phyloP scores from a whole-genome alignment of 495 filamentous ascomycete species.

The Ramalina intermedia region DNA sequence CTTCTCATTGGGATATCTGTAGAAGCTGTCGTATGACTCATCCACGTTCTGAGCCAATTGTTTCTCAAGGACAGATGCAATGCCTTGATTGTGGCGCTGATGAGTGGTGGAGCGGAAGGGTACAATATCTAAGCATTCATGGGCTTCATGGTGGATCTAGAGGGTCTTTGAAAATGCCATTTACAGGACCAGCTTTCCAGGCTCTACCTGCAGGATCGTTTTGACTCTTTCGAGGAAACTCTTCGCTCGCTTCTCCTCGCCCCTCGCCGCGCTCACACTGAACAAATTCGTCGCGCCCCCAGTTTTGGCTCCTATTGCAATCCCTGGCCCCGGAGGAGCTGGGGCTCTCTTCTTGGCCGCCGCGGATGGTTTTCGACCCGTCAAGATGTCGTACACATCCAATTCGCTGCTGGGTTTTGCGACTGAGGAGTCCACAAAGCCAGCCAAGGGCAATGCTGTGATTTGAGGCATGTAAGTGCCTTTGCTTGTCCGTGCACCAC shows the following conservation, averaged over 20 bases:
- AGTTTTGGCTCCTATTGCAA: constrained; percentile 19
- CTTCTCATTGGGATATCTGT: too few species aligned
- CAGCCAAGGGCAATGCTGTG: constrained; percentile 36
- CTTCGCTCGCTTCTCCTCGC: constrained; percentile 65
- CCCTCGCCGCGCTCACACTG: constrained; percentile 56
- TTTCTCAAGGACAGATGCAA: too few species aligned
- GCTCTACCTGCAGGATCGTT: constrained; percentile 65
- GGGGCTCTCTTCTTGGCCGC: background rate
- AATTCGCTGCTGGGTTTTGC: constrained; percentile 17
- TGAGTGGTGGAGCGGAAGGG: too few species aligned
- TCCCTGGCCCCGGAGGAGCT: background rate
- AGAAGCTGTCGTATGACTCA: too few species aligned
- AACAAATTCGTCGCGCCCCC: constrained; percentile 56
- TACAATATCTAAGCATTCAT: too few species aligned
- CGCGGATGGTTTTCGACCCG: constrained; percentile 28
- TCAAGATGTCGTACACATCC: constrained; percentile 71
- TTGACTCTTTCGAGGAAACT: constrained; percentile 76
- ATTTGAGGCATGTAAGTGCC: constrained; percentile 63
- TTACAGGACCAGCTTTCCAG: constrained; percentile 56
- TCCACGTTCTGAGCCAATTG: too few species aligned
- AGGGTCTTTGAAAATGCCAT: constrained; percentile 5
- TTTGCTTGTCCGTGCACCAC: constrained; percentile 31
- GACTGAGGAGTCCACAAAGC: constrained; percentile 13
- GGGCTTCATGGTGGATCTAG: background rate
- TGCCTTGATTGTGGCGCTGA: too few species aligned